Conservation (phyloP, 108 stramenopile genomes). For the Nannochloropsis gaditana region DNA sequence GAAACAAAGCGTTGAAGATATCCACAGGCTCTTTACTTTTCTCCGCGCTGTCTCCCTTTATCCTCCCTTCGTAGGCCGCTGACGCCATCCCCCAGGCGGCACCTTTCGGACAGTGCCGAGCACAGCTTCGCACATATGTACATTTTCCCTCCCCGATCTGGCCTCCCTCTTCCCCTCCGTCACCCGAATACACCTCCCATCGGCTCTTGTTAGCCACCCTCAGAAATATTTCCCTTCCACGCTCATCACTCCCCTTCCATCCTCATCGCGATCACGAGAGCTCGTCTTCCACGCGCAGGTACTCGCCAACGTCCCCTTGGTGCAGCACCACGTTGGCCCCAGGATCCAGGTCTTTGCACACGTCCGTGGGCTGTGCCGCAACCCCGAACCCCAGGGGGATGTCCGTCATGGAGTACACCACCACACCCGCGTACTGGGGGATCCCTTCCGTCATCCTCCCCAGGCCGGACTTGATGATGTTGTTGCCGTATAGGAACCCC, state of each 20-base stretch:
- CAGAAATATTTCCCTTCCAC: background rate
- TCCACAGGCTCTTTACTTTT: no score
- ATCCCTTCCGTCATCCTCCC: constrained; percentile 90
- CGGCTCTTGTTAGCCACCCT: background rate
- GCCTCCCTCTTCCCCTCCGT: background rate
- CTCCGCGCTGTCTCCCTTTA: no score
- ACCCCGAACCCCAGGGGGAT: constrained; percentile 93
- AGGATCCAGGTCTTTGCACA: constrained; percentile 82
- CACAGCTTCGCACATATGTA: no score
- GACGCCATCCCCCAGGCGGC: no score
- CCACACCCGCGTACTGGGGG: constrained; percentile 94
- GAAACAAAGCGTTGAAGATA: no score
- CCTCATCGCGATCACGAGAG: constrained; percentile 63
- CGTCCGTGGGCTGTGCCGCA: constrained; percentile 88
- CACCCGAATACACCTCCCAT: background rate
- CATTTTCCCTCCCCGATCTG: no score
- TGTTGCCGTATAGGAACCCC: constrained; percentile 96
- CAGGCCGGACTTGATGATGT: constrained; percentile 87
- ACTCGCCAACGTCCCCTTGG: constrained; percentile 97
- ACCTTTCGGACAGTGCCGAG: no score
- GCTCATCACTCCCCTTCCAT: background rate
- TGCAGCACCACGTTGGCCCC: constrained; percentile 93
- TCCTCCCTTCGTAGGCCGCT: no score
- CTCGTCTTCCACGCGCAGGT: constrained; percentile 87
- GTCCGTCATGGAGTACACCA: constrained; percentile 90